Evolutionary conservation across 1,139 yeast genomes (phyloP), one percentile per base, ranked within the genome.

Genomic region (Candida neerlandica): DNA sequence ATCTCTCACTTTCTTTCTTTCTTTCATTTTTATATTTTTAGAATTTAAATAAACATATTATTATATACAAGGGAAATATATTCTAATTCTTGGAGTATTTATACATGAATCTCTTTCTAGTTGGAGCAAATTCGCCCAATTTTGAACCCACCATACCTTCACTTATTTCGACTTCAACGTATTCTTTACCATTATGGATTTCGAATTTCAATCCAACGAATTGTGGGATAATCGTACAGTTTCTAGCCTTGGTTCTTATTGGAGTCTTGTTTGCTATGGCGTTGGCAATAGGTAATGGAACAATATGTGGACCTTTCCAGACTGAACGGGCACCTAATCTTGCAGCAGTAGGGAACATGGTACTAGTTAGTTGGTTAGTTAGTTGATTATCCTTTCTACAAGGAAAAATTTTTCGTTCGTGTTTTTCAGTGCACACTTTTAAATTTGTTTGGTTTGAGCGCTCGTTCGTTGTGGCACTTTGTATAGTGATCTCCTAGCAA

Each of bases 111-210:
- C 88, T 83, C 80, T 89, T 89, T 65, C 97, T 79, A 2, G 99
- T 94, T 50, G 94, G 89, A 3, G 96, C 96, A 72, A 89, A 94
- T 67, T 94, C 98, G 2, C 99, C 99, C 51, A 94, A 75, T 67
- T 94, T 94, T 56, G 85, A 82, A n/a, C 99, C 99, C 56, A 94
- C 97, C 99, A 94, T 94, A 60, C 94, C 96, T 63, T 94, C 98
- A 10, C 88, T 83, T 32, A 94, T 81, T 58, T 86, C 92, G 45
- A 94, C 80, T 49, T 91, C 92, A 45, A 91, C 96, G 64, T 92
- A 94, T 58, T 91, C 96, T 67, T 87, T 89, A 35, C 99, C 99
- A 69, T 94, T 94, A 70, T 94, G 99, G 42, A 94, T 89, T 70
- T 94, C 96, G 69, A 94, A 94, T 62, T 85, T 87, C 53, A 91